phyloP scores from a whole-genome alignment of 2,329 filamentous ascomycete species.

The Penicillium sp. region DNA sequence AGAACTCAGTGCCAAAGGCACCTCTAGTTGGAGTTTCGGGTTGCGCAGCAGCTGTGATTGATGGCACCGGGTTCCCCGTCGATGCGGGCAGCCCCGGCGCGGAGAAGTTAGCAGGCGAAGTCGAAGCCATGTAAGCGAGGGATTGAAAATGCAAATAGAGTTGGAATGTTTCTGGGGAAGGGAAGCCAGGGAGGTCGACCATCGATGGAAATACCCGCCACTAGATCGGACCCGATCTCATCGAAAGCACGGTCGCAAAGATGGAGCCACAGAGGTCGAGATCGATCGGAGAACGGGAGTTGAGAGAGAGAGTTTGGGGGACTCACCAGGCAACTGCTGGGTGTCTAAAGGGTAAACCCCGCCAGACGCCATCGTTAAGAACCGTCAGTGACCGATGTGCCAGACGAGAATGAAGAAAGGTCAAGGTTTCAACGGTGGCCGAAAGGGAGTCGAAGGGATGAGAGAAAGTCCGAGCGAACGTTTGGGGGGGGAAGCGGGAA shows the following conservation, averaged over 20 bases:
- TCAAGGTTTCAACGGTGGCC: constrained; percentile 7
- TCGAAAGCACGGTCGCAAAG: constrained; percentile 12
- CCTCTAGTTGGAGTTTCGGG: constrained; percentile 29
- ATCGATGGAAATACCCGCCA: constrained; percentile 6
- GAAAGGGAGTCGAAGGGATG: constrained; percentile 4
- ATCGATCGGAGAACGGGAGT: background rate
- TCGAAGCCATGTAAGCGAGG: background rate
- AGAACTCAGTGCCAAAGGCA: constrained; percentile 37
- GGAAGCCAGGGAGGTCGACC: background rate
- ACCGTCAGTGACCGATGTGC: background rate
- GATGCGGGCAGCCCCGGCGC: constrained; percentile 18
- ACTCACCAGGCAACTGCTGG: constrained; percentile 31
- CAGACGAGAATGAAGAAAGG: constrained; percentile 6
- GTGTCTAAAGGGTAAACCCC: constrained; percentile 38
- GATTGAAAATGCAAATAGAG: background rate
- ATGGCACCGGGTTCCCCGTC: constrained; percentile 26
- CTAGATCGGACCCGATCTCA: constrained; percentile 12
- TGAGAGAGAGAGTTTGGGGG: background rate
- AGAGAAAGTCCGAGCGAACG: constrained; percentile 7
- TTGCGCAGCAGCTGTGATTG: constrained; percentile 24
- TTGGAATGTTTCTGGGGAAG: constrained; percentile 7
- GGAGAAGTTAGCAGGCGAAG: constrained; percentile 21
- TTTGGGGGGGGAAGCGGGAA: background rate
- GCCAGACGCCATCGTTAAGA: constrained; percentile 35
- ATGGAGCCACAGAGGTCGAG: constrained; percentile 3